Base-by-base conservation (phyloP, 495 filamentous ascomycete genomes). In the Thermothielavioides terrestris region DNA sequence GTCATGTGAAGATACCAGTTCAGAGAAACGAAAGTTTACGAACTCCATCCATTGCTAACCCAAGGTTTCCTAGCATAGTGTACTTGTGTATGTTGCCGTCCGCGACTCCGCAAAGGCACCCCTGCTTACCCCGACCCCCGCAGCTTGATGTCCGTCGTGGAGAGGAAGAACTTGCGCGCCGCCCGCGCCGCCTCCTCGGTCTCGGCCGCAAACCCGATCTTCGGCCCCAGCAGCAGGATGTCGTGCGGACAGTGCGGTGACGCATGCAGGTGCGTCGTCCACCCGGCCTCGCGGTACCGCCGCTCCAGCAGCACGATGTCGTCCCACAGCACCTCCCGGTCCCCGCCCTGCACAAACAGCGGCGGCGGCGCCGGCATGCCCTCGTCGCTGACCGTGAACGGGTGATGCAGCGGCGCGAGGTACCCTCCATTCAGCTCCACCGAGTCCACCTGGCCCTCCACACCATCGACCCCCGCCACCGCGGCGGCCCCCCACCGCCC, bases 141-240 rank as follows among this genome's bases (percentile, higher is more conserved):
- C 40, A 31, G 21, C 14, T 37, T 26, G n/a, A 46, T 1, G 30
- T 20, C 32, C 14, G 44, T 37, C 32, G 44, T 18, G 6, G 32
- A 31, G 32, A 10, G 3, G 32, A 46, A 46, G 44, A 46, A 46
- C 32, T 28, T 28, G 12, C 32, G 32, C 22, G 44, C 32, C 12
- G 50, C 50, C 20, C 15, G 17, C n/a, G 38, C 49, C 6, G 61
- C 61, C 27, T 14, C 43, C 22, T 55, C 50, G 1, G 58, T 55
- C 23, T 56, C 61, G 15, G 36, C 31, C 28, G 43, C 52, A 35
- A 61, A 64, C 30, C 61, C 61, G 6, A 59, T 48, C 21, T 38
- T 46, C 3, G 50, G 25, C 6, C 61, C 61, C 26, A 61, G 38
- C 47, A 64, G 31, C n/a, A 61, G 22, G 42, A 61, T 50, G 49